A percentile compares a stretch with the other conserved stretches of the same genome.
phyloP scores from a whole-genome alignment of 176 grass and related monocot genomes.

The Carex myosuroides region DNA sequence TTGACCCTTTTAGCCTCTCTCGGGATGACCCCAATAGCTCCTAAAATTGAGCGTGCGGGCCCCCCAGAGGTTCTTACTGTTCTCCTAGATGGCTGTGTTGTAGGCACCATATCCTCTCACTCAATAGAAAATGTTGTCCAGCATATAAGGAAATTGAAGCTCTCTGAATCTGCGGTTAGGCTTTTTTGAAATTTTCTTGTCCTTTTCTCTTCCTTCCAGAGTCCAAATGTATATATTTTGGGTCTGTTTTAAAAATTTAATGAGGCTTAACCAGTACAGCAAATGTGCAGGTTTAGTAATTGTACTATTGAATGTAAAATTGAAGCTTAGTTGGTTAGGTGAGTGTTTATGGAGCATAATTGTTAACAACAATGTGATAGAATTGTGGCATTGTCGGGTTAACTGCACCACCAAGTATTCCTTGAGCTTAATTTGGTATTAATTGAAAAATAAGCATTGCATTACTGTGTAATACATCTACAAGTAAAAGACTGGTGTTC shows the following conservation, averaged over 20 bases:
- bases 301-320: neutral
- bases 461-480: neutral
- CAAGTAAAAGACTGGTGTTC: neutral
- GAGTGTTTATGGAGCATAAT: neutral
- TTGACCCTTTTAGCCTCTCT: conserved; percentile 50
- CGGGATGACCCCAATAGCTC: conserved; percentile 64
- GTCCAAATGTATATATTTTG: conserved; percentile 2
- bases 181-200: conserved; percentile 4
- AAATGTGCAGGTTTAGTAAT: neutral
- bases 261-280: neutral
- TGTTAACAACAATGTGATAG: neutral
- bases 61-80: conserved; percentile 81
- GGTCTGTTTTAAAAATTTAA: neutral
- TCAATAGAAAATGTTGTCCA: conserved; percentile 50
- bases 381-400: neutral
- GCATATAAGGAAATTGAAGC: conserved; percentile 74
- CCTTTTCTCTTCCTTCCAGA: neutral
- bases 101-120: conserved; percentile 63
- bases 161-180: conserved; percentile 32
- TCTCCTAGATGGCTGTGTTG: conserved; percentile 85
- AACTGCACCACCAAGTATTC: neutral
- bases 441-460: neutral
- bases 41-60: conserved; percentile 65
- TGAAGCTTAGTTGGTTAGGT: neutral
- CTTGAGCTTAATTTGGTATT: neutral